Conservation (phyloP, 2,329 filamentous ascomycete species). For the Exophiala dermatitidis region DNA sequence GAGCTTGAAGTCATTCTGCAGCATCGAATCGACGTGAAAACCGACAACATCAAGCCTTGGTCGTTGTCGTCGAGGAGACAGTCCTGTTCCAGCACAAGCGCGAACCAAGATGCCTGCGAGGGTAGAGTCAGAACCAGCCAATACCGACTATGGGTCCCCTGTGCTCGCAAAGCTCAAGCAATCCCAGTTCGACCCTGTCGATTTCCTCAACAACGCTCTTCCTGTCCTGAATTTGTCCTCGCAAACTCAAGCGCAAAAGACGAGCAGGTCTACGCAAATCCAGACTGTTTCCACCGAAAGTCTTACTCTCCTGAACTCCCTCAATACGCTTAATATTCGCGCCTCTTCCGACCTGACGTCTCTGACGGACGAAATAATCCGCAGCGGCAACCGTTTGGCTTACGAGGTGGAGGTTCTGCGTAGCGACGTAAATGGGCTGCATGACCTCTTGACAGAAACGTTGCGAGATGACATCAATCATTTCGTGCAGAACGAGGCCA, state of each 20-base stretch:
- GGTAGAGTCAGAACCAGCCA: conserved; percentile 3
- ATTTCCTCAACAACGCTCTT: conserved; percentile 74
- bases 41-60: too few species aligned
- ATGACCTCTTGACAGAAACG: conserved; percentile 67
- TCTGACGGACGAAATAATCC: conserved; percentile 79
- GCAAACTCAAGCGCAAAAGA: conserved; percentile 36
- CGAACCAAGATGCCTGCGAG: conserved; percentile 9
- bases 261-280: conserved; percentile 53
- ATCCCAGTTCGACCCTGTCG: conserved; percentile 66
- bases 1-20: too few species aligned
- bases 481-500: conserved; percentile 55
- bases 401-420: conserved; percentile 91
- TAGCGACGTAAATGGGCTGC: conserved; percentile 76
- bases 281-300: conserved; percentile 61
- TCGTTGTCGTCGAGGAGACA: too few species aligned
- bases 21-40: too few species aligned
- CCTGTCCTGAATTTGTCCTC: conserved; percentile 56
- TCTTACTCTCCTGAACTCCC: conserved; percentile 74
- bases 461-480: conserved; percentile 64
- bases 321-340: conserved; percentile 60
- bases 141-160: neutral
- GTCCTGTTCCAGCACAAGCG: neutral
- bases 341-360: neutral
- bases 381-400: conserved; percentile 77
- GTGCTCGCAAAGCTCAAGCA: conserved; percentile 12